phyloP scores from a whole-genome alignment of 2,329 filamentous ascomycete genomes.

The Myrmaecium sp. region DNA sequence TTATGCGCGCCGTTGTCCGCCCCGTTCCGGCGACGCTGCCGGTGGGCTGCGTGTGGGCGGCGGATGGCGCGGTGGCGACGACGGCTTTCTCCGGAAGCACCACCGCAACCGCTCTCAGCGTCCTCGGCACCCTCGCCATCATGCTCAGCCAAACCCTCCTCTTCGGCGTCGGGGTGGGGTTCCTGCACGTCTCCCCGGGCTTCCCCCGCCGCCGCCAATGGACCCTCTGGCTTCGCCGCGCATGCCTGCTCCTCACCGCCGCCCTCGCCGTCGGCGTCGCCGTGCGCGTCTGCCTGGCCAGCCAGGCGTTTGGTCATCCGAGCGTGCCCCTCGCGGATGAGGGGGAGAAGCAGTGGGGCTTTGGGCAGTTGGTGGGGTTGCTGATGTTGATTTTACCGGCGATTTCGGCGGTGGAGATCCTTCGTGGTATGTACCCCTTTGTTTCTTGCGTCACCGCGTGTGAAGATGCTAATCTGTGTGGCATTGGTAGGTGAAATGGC shows the following conservation, averaged over 20 bases:
- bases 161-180: slow-evolving; percentile 45
- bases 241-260: slow-evolving; percentile 32
- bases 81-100: no score
- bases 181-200: no score
- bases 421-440: no score
- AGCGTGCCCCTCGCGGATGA: slow-evolving; percentile 31
- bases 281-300: slow-evolving; percentile 37
- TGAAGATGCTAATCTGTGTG: no score
- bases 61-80: slow-evolving; percentile 16
- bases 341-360: slow-evolving; percentile 43
- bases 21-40: slow-evolving; percentile 38
- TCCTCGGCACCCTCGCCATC: slow-evolving; percentile 43
- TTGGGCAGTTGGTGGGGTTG: slow-evolving; percentile 44
- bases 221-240: slow-evolving; percentile 36
- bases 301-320: slow-evolving; percentile 42
- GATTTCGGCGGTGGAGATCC: slow-evolving; percentile 42
- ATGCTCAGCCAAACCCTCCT: slow-evolving; percentile 42
- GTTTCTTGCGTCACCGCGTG: no score
- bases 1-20: slow-evolving; percentile 37
- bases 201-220: slow-evolving; percentile 32
- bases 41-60: slow-evolving; percentile 43
- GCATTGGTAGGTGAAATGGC: no score
- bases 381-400: slow-evolving; percentile 43
- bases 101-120: slow-evolving; percentile 30
- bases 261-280: slow-evolving; percentile 43